Percentiles rank a stretch among this genome's conserved stretches.
Evolutionary conservation across 139 green algal genomes (phyloP).

Genomic region (Coccomyxa sp.): DNA sequence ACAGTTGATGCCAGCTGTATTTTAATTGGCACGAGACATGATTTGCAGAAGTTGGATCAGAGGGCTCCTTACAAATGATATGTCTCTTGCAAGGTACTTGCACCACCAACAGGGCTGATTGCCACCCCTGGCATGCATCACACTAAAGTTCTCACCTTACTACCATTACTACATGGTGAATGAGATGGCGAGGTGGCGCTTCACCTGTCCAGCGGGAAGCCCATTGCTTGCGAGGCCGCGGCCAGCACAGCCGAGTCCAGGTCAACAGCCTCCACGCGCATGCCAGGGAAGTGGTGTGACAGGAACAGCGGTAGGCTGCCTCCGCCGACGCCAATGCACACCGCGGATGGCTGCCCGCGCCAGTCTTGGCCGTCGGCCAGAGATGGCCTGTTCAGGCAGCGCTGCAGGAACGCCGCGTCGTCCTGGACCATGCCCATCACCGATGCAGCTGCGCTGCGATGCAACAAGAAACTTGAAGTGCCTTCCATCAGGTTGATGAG

Average conservation of each 20-base stretch:
- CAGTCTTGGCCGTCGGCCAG: neutral
- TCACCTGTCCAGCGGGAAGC: conserved; percentile 23
- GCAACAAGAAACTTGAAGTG: conserved; percentile 14
- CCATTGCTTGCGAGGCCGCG: conserved; percentile 43
- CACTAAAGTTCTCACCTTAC: too few relatives aligned
- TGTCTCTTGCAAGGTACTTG: too few relatives aligned
- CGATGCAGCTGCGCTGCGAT: neutral
- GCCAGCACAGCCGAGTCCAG: conserved; percentile 46
- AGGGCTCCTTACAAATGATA: too few relatives aligned
- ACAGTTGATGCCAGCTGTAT: too few relatives aligned
- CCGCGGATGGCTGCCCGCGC: conserved; percentile 2
- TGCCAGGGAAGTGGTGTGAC: conserved; percentile 34
- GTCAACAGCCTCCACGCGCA: conserved; percentile 46
- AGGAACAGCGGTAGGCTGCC: conserved; percentile 58
- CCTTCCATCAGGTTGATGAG: neutral
- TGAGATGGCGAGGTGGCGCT: neutral
- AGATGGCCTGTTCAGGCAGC: neutral
- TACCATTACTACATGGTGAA: conserved; percentile 7
- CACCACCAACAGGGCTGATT: too few relatives aligned
- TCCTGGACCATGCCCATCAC: too few relatives aligned
- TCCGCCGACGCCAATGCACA: conserved; percentile 57
- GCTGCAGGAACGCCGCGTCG: neutral
- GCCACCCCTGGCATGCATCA: too few relatives aligned
- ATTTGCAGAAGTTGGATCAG: too few relatives aligned
- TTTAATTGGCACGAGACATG: too few relatives aligned